These are phyloP conservation scores for Jackrogersella multiformis DNA, from an alignment of 495 filamentous ascomycete genomes.

Conservation along the genomic window DNA sequence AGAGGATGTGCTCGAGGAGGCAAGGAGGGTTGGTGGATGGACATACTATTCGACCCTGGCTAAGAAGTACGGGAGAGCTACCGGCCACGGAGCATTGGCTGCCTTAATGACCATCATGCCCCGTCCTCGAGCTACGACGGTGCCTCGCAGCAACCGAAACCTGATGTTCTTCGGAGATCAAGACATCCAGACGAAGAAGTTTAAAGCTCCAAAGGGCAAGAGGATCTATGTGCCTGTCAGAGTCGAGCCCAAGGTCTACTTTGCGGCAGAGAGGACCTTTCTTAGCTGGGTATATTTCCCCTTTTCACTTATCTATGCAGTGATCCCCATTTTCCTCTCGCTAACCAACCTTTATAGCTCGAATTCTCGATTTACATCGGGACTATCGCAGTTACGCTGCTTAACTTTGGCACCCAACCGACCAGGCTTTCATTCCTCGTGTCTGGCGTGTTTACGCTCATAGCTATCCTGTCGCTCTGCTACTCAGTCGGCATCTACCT, in stretches of 20 bases:
- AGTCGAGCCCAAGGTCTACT: conserved; percentile 97
- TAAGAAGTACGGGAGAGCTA: conserved; percentile 43
- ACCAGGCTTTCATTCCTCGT: conserved; percentile 67
- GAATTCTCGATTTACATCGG: conserved; percentile 95
- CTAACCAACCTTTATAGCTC: conserved; percentile 60
- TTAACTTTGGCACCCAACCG: conserved; percentile 77
- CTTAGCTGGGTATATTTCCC: conserved; percentile 77
- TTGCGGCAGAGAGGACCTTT: conserved; percentile 95
- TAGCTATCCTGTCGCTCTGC: conserved; percentile 76
- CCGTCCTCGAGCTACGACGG: conserved; percentile 65
- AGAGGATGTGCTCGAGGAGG: conserved; percentile 73
- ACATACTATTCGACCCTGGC: conserved; percentile 69
- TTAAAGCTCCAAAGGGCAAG: conserved; percentile 91
- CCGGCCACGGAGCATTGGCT: conserved; percentile 50
- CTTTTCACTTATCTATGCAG: not conserved
- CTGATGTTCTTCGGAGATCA: conserved; percentile 57
- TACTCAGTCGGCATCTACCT: conserved; percentile 87
- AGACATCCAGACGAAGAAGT: conserved; percentile 68
- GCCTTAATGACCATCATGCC: conserved; percentile 65
- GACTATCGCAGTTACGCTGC: conserved; percentile 86
- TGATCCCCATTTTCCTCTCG: conserved; percentile 13
- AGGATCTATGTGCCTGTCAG: conserved; percentile 93
- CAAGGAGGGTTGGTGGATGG: conserved; percentile 74
- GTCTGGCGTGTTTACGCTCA: conserved; percentile 79
- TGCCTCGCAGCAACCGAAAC: conserved; percentile 62